Base-by-base conservation (phyloP, 2,329 filamentous ascomycete species). In the Fusarium robinianum region DNA sequence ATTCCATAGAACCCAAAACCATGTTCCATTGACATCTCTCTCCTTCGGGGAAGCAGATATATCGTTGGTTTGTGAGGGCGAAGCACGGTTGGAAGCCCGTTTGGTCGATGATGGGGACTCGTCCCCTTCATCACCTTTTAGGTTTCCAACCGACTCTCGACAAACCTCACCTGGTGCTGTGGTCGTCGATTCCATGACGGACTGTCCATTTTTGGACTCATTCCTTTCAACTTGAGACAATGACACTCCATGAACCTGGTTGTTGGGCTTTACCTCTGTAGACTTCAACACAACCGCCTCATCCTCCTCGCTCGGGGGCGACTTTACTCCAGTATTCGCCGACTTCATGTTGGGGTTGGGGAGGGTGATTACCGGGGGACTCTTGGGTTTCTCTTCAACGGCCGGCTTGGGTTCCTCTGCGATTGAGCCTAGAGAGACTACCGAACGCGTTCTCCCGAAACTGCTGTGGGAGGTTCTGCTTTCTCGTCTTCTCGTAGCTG, bases 351-450 rank as follows among this genome's bases (percentile, higher is more conserved):
- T 60, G 9, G 57, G 58, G 9, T 55, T 60, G 12, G 58, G 55
- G 7, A 51, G 16, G 17, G 58, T 56, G 26, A 61, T 55, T 12
- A 56, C 26, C 9, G 46, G 46, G 18, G 53, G 48, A 8, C 33
- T 42, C 23, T 46, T 42, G 4, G 41, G 38, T 22, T 47, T 41
- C 31, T 37, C 53, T 7, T n/a, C 38, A 11, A 27, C 19, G 9
- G 41, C 41, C 10, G 30, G 56, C 40, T 64, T 69, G 6, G 69
- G 65, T 32, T 72, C 71, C 52, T 78, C 75, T 3, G 70, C 69
- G 35, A 78, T 78, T 11, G 73, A 70, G 6, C 72, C 67, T 5
- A 78, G 64, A 3, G 74, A 76, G 4, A 64, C 58, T n/a, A 62
- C 60, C 15, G 71, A 68, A 43, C 61, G 63, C n/a, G 63, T 65